A percentile compares a stretch with the other conserved stretches of the same genome.
Conservation (phyloP, 768 basidiomycete species). For the Porphyrellus cyaneotinctus region DNA sequence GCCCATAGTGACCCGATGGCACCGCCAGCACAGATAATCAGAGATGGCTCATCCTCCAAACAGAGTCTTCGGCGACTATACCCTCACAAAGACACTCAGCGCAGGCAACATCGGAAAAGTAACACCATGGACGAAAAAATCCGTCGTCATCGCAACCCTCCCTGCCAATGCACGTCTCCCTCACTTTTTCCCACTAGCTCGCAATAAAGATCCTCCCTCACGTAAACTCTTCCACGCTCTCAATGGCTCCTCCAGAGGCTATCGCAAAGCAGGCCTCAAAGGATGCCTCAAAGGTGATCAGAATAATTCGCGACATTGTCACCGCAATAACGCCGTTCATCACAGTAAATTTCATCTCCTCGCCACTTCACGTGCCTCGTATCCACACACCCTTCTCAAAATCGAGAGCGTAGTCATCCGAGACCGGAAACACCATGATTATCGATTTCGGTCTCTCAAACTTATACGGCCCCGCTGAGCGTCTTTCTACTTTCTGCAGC, state of each 20-base stretch:
- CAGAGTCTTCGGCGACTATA: conserved; percentile 88
- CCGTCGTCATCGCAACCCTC: conserved; percentile 24
- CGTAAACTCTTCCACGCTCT: conserved; percentile 54
- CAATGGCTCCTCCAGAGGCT: conserved; percentile 48
- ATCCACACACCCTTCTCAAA: conserved; percentile 54
- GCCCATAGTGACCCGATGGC: too few relatives aligned
- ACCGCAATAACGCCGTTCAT: conserved; percentile 96
- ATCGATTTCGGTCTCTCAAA: conserved; percentile 99
- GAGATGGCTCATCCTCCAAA: conserved; percentile 33
- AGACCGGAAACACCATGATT: conserved; percentile 98
- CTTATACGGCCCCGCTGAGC: conserved; percentile 76
- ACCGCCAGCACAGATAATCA: conserved; percentile 28
- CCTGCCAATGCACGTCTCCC: conserved; percentile 1
- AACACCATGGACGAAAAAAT: conserved; percentile 91
- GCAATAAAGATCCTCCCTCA: conserved; percentile 98
- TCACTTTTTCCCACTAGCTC: conserved; percentile 48
- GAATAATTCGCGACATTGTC: conserved; percentile 98
- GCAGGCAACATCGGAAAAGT: conserved; percentile 99
- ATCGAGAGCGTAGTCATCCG: conserved; percentile 99
- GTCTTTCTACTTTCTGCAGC: conserved; percentile 94
- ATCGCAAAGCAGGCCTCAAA: conserved; percentile 75
- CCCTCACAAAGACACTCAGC: conserved; percentile 92
- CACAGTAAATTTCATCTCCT: conserved; percentile 51
- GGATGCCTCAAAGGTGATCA: conserved; percentile 94
- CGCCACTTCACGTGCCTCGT: background rate